phyloP scores from a whole-genome alignment of 2,329 filamentous ascomycete species.

The Trichoderma oligosporum region DNA sequence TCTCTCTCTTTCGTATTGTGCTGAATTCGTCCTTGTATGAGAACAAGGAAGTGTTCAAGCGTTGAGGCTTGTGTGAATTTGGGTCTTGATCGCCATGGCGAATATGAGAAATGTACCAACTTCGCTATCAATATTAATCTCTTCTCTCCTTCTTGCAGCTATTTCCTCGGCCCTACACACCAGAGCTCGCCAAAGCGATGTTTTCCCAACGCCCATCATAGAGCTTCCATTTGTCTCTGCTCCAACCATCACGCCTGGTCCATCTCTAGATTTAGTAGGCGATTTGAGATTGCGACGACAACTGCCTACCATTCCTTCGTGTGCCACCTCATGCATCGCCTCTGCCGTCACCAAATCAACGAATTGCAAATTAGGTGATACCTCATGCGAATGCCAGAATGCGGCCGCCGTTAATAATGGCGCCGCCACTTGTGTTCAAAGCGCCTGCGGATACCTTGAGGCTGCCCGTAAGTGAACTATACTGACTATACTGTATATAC shows the following conservation, averaged over 20 bases:
- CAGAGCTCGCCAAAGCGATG: background rate
- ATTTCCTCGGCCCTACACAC: background rate
- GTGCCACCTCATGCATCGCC: constrained; percentile 4
- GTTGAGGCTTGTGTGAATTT: background rate
- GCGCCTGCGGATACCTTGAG: constrained; percentile 1
- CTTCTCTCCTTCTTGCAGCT: constrained; percentile 1
- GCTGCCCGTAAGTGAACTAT: constrained; percentile 2
- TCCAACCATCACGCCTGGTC: constrained; percentile 4
- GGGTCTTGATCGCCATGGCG: background rate
- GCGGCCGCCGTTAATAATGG: background rate
- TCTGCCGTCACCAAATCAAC: constrained; percentile 6
- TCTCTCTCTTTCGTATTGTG: background rate
- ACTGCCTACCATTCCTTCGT: background rate
- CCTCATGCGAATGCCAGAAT: constrained; percentile 3
- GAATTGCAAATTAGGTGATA: constrained; percentile 13
- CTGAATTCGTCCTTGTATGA: background rate
- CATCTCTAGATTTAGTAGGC: background rate
- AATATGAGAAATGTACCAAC: constrained; percentile 1
- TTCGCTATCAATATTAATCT: background rate
- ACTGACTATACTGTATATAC: no score
- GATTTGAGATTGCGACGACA: background rate
- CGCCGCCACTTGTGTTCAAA: constrained; percentile 7
- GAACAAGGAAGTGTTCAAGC: background rate
- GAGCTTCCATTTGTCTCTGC: background rate
- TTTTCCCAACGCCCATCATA: background rate